A percentile compares a stretch with the other conserved stretches of the same genome.
phyloP scores from a whole-genome alignment of 495 filamentous ascomycete species.

The Trichoderma erinaceum region DNA sequence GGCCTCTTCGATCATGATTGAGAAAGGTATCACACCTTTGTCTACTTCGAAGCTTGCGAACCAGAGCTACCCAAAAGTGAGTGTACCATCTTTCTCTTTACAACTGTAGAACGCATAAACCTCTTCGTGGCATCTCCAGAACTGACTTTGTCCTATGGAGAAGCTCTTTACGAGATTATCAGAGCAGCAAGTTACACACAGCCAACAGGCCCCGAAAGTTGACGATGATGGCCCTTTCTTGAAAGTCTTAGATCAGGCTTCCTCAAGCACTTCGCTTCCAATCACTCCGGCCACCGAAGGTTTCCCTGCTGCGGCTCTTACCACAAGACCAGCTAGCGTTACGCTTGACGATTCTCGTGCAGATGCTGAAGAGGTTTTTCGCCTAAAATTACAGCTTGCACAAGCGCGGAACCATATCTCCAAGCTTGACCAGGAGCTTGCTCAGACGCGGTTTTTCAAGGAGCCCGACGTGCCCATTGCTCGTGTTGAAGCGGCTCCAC shows the following conservation, averaged over 20 bases:
- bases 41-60: constrained; percentile 44
- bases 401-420: constrained; percentile 74
- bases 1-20: constrained; percentile 16
- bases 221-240: constrained; percentile 36
- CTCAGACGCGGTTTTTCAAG: constrained; percentile 54
- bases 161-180: constrained; percentile 60
- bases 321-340: constrained; percentile 41
- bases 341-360: constrained; percentile 27
- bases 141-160: constrained; percentile 46
- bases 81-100: constrained; percentile 28
- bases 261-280: constrained; percentile 47
- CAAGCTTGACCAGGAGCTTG: constrained; percentile 75
- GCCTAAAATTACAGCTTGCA: constrained; percentile 66
- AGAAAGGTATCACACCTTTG: constrained; percentile 40
- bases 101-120: constrained; percentile 39
- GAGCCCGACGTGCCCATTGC: constrained; percentile 17
- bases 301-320: constrained; percentile 40
- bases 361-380: constrained; percentile 39
- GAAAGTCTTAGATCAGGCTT: constrained; percentile 38
- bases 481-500: constrained; percentile 15
- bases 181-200: constrained; percentile 55
- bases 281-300: constrained; percentile 53
- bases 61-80: constrained; percentile 41
- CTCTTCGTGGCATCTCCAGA: constrained; percentile 35
- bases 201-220: constrained; percentile 45